Conservation (phyloP, 2,329 filamentous ascomycete species). For the Cladophialophora immunda region DNA sequence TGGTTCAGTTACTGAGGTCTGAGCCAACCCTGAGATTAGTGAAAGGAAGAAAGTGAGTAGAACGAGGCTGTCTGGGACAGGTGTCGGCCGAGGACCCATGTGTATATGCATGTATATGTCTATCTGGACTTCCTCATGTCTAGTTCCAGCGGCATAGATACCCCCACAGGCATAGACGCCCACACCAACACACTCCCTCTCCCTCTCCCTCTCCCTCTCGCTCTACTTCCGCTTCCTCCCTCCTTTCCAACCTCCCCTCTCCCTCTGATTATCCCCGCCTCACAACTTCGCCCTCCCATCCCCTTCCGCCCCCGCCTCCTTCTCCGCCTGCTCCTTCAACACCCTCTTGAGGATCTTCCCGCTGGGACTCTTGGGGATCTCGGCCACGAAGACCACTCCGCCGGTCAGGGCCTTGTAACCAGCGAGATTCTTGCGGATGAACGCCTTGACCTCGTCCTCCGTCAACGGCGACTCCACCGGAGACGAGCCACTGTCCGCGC, state of each 20-base stretch:
- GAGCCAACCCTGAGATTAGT: not conserved
- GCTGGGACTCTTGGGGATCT: conserved; percentile 59
- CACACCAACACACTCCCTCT: not conserved
- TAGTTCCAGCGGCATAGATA: not conserved
- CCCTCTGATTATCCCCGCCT: not conserved
- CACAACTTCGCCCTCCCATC: not conserved
- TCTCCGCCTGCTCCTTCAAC: conserved; percentile 28
- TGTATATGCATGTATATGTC: not conserved
- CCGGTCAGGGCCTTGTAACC: conserved; percentile 69
- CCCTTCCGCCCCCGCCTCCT: conserved; percentile 9
- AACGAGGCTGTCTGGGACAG: not conserved
- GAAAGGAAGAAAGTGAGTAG: not conserved
- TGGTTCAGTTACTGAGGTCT: not conserved
- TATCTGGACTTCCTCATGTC: not conserved
- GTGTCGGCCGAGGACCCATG: not conserved
- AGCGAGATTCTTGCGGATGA: conserved; percentile 57
- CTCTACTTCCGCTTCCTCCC: not conserved
- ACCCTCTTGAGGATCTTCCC: conserved; percentile 55
- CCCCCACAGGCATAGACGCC: not conserved
- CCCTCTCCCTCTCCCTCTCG: not conserved
- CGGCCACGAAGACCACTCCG: conserved; percentile 55
- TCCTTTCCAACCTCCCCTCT: not conserved
- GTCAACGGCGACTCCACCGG: conserved; percentile 39
- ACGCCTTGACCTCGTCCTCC: conserved; percentile 53
- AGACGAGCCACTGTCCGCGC: not conserved